phyloP scores from a whole-genome alignment of 345 rosid species.

The Aethionema arabicum region DNA sequence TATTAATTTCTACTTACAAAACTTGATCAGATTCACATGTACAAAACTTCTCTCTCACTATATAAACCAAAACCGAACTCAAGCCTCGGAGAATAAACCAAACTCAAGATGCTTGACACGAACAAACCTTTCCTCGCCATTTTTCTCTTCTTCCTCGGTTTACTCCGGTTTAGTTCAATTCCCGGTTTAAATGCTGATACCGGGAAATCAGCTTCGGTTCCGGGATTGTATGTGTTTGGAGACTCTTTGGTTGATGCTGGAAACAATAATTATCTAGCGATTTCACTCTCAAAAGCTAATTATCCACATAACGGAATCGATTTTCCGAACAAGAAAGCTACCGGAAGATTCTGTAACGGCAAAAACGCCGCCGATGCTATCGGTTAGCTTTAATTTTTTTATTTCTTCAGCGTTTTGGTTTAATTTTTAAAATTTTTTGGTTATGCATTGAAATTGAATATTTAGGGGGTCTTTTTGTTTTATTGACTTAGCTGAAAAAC shows the following conservation, averaged over 20 bases:
- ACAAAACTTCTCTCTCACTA: no score
- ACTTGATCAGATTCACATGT: no score
- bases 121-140: not conserved
- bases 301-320: conserved; percentile 55
- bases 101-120: not conserved
- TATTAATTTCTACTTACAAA: no score
- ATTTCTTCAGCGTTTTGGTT: conserved; percentile 32
- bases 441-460: conserved; percentile 50
- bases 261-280: conserved; percentile 45
- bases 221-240: conserved; percentile 53
- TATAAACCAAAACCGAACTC: conserved; percentile 5
- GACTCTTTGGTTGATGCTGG: conserved; percentile 63
- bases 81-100: not conserved
- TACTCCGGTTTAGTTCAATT: not conserved
- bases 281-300: conserved; percentile 45
- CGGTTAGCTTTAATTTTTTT: conserved; percentile 43
- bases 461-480: conserved; percentile 29
- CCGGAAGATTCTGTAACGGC: conserved; percentile 66
- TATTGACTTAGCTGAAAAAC: conserved; percentile 43
- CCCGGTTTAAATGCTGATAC: not conserved
- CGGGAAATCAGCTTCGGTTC: conserved; percentile 29
- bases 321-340: conserved; percentile 45
- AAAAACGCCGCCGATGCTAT: conserved; percentile 51
- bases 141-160: not conserved
- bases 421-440: conserved; percentile 33